Conservation (phyloP, 805 yeast genomes). For the Candida bentonensis region DNA sequence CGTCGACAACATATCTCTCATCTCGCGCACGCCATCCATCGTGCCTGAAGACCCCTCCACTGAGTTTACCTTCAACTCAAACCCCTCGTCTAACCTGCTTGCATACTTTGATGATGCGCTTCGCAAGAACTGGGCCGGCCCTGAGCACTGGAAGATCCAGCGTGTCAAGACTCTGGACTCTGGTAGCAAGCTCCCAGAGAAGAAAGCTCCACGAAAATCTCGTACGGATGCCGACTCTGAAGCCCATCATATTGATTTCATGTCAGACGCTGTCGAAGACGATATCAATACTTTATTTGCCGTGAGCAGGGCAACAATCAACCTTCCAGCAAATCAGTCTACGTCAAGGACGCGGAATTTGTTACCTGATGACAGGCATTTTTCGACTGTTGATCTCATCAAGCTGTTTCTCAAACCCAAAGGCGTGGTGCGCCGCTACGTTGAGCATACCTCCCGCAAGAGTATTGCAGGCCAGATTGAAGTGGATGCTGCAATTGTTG, state of each 20-base stretch:
- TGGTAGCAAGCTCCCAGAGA: slow-evolving; percentile 1
- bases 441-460: background rate
- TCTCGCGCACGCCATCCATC: background rate
- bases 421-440: slow-evolving; percentile 7
- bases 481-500: background rate
- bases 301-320: slow-evolving; percentile 24
- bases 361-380: slow-evolving; percentile 62
- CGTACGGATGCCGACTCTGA: slow-evolving; percentile 18
- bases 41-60: background rate
- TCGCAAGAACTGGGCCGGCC: slow-evolving; percentile 74
- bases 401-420: slow-evolving; percentile 56
- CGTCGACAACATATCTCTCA: background rate
- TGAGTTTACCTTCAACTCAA: background rate
- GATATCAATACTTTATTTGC: slow-evolving; percentile 30
- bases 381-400: slow-evolving; percentile 53
- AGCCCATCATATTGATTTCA: slow-evolving; percentile 30
- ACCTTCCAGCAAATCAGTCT: slow-evolving; percentile 30
- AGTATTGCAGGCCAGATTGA: background rate
- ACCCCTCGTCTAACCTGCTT: slow-evolving; percentile 39
- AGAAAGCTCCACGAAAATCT: slow-evolving; percentile 1
- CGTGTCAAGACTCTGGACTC: slow-evolving; percentile 28
- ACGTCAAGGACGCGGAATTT: slow-evolving; percentile 30
- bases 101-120: slow-evolving; percentile 69
- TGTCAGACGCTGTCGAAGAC: slow-evolving; percentile 22
- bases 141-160: slow-evolving; percentile 81